These are phyloP conservation scores for Stagonosporopsis cucurbitacearum DNA, from an alignment of 2,329 filamentous ascomycete species.

Conservation along the genomic window DNA sequence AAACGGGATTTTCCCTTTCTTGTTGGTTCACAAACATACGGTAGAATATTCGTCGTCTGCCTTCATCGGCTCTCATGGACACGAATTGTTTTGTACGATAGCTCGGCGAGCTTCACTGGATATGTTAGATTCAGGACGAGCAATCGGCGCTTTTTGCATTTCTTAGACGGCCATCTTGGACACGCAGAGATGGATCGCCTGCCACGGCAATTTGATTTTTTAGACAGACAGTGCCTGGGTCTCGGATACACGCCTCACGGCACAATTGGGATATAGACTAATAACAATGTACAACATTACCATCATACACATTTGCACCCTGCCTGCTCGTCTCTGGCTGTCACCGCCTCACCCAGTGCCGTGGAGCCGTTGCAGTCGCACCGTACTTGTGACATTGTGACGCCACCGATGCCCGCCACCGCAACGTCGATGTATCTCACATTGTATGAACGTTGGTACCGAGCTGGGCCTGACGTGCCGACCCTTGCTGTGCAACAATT, in stretches of 20 bases:
- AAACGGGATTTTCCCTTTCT: constrained; percentile 41
- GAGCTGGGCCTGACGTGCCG: constrained; percentile 33
- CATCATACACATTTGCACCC: constrained; percentile 3
- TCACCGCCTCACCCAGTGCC: constrained; percentile 21
- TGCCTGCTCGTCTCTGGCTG: constrained; percentile 16
- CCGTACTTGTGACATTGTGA: constrained; percentile 40
- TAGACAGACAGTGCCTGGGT: constrained; percentile 43
- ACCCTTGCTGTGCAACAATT: constrained; percentile 47
- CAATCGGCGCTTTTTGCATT: constrained; percentile 43
- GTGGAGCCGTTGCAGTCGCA: constrained; percentile 28
- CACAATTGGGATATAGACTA: constrained; percentile 47
- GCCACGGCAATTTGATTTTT: constrained; percentile 32
- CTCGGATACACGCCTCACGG: constrained; percentile 41
- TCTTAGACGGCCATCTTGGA: constrained; percentile 38
- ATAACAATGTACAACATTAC: constrained; percentile 42
- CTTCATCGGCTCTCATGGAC: constrained; percentile 40
- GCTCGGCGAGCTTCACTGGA: constrained; percentile 40
- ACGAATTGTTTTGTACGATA: constrained; percentile 45
- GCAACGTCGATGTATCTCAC: constrained; percentile 27
- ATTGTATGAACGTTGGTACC: constrained; percentile 24
- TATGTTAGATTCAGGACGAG: constrained; percentile 36
- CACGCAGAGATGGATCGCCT: constrained; percentile 18
- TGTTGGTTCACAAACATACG: constrained; percentile 38
- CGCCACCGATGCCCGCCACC: constrained; percentile 33
- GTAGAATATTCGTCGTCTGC: constrained; percentile 45